A percentile compares a stretch with the other conserved stretches of the same genome.
phyloP scores from a whole-genome alignment of 305 asterid genomes.

The Fraxinus platypoda region DNA sequence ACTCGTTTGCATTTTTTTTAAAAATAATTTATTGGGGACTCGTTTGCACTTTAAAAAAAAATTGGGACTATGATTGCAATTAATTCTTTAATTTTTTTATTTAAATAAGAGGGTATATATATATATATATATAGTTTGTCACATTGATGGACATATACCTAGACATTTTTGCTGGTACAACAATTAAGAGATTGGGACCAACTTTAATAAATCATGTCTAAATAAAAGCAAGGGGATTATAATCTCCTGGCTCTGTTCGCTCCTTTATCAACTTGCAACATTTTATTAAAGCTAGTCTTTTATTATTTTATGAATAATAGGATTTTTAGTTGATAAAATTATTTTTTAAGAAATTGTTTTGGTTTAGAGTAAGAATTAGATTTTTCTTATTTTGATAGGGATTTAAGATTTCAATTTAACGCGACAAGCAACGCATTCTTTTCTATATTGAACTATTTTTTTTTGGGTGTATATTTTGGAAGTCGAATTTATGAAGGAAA shows the following conservation, averaged over 20 bases:
- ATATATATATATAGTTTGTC: background rate
- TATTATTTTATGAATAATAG: background rate
- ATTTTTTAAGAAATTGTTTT: too few species aligned
- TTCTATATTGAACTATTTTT: background rate
- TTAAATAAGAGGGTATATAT: too few species aligned
- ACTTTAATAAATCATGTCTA: background rate
- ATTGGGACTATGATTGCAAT: too few species aligned
- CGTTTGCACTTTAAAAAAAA: too few species aligned
- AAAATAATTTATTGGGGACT: too few species aligned
- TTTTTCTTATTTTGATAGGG: too few species aligned
- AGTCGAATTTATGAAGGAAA: background rate
- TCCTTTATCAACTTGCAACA: background rate
- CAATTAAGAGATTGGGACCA: background rate
- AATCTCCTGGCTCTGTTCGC: background rate
- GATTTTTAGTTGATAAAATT: background rate
- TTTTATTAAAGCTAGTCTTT: background rate
- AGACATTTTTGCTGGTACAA: background rate
- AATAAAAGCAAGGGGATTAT: background rate
- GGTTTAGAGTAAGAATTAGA: background rate
- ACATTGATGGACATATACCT: background rate
- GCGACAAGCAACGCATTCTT: conserved; percentile 31
- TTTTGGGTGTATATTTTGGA: background rate
- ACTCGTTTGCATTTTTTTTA: too few species aligned
- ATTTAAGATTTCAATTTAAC: conserved; percentile 26
- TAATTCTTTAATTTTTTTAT: too few species aligned